Conservation (phyloP, 306 rosid species). For the Lathyrus sativus region DNA sequence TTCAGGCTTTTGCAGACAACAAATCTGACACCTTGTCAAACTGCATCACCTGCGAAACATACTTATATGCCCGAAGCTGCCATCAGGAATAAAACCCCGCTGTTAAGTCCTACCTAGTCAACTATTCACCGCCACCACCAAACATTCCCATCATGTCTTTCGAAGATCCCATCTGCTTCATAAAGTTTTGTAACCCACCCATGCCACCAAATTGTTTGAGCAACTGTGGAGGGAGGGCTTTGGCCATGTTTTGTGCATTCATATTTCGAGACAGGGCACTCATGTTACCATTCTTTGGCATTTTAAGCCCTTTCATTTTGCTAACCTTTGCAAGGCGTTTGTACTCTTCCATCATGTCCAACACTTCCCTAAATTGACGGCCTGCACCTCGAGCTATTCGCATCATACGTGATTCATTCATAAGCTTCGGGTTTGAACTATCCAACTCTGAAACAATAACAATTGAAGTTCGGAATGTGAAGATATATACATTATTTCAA, state of each 20-base stretch:
- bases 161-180: slow-evolving; percentile 81
- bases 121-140: slow-evolving; percentile 66
- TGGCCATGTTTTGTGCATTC: slow-evolving; percentile 83
- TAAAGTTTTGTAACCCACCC: slow-evolving; percentile 80
- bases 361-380: slow-evolving; percentile 63
- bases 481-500: slow-evolving; percentile 1
- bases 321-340: slow-evolving; percentile 70
- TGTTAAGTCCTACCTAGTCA: slow-evolving; percentile 11
- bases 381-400: slow-evolving; percentile 86
- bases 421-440: slow-evolving; percentile 76
- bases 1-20: slow-evolving; percentile 24
- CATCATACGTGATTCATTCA: slow-evolving; percentile 76
- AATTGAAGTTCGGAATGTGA: slow-evolving; percentile 24
- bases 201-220: slow-evolving; percentile 82
- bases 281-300: slow-evolving; percentile 81
- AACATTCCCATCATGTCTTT: slow-evolving; percentile 93
- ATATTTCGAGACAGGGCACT: slow-evolving; percentile 67
- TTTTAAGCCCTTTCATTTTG: slow-evolving; percentile 75
- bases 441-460: slow-evolving; percentile 75
- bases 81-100: neutral
- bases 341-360: slow-evolving; percentile 81
- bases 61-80: neutral
- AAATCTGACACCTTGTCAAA: slow-evolving; percentile 7
- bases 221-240: slow-evolving; percentile 78
- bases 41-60: slow-evolving; percentile 8